Evolutionary conservation across 306 rosid genomes (phyloP), one percentile per base, ranked within the genome.

Genomic region (Cicer judaicum): DNA sequence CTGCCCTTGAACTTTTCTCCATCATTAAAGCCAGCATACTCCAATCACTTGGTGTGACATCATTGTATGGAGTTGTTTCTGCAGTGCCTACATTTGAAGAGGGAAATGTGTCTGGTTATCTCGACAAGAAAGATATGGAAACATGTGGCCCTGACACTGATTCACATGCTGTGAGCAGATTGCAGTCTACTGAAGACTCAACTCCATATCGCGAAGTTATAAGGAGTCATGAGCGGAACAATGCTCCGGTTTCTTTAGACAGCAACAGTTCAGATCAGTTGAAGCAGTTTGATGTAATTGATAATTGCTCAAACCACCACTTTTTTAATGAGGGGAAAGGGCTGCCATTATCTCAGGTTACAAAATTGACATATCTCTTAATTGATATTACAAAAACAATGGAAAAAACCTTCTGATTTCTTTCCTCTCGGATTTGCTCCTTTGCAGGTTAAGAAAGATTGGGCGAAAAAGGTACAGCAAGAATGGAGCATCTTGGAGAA

Each of bases 401-500:
- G 41, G 49, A 68, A 75, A 36, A 48, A 62, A 46, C 29, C 14
- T 38, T 76, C 77, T 50, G 68, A 68, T 72, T 64, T 70, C 62
- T 71, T 48, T 44, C 38, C 70, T 29, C 14, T 67, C 39, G 41
- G 7, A 64, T 68, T 68, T 44, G 49, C 38, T 80, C 63, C 34
- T 38, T 81, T 47, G 10, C 60, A 92, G 99, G 84, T 85, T 52
- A 84, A 86, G 82, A 89, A 87, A 74, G 84, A 78, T 71, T 95
- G 97, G 99, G 76, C 83, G 72, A 95, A 92, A 82, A 95, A 85
- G 88, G 88, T 95, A 63, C 99, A 95, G 68, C 90, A 81, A 76
- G 99, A 95, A 84, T 95, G 99, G 99, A 82, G 84, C 87, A 87
- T 88, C 68, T 87, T 95, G 41, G 90, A 90, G 87, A 86, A 86